A percentile compares a stretch with the other conserved stretches of the same genome.
Evolutionary conservation across 2,329 filamentous ascomycete genomes (phyloP).

Genomic region (Coniochaeta ligniaria): DNA sequence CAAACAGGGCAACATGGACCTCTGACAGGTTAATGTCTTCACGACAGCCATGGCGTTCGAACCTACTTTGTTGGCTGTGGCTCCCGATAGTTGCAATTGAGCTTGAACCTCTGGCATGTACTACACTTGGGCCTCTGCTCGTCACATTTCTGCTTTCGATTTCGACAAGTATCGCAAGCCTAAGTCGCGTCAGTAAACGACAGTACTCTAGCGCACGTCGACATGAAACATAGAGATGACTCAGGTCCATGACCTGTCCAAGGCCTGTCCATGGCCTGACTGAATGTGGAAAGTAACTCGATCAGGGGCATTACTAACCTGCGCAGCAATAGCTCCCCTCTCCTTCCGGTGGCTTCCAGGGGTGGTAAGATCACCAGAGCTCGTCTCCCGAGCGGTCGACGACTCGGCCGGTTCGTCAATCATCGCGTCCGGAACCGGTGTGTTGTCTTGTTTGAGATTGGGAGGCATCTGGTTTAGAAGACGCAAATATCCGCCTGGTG

Average conservation of each 20-base stretch:
- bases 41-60: background rate
- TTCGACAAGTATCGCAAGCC: slow-evolving; percentile 53
- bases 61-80: slow-evolving; percentile 57
- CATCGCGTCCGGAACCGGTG: background rate
- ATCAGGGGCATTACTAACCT: slow-evolving; percentile 19
- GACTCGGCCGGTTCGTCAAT: background rate
- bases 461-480: background rate
- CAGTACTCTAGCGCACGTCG: background rate
- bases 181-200: slow-evolving; percentile 11
- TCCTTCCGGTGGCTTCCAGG: slow-evolving; percentile 27
- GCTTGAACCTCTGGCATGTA: slow-evolving; percentile 48
- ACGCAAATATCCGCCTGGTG: background rate
- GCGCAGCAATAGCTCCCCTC: slow-evolving; percentile 40
- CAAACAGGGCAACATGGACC: slow-evolving; percentile 1
- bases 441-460: background rate
- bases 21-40: background rate
- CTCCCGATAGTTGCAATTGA: slow-evolving; percentile 54
- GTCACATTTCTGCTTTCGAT: slow-evolving; percentile 58
- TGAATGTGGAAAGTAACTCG: background rate
- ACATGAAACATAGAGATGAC: background rate
- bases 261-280: background rate
- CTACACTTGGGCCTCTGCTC: slow-evolving; percentile 55
- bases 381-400: background rate
- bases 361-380: background rate
- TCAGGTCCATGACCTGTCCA: background rate